Evolutionary conservation across 1,139 yeast species (phyloP).

Genomic region (Yamadazyma oceani): DNA sequence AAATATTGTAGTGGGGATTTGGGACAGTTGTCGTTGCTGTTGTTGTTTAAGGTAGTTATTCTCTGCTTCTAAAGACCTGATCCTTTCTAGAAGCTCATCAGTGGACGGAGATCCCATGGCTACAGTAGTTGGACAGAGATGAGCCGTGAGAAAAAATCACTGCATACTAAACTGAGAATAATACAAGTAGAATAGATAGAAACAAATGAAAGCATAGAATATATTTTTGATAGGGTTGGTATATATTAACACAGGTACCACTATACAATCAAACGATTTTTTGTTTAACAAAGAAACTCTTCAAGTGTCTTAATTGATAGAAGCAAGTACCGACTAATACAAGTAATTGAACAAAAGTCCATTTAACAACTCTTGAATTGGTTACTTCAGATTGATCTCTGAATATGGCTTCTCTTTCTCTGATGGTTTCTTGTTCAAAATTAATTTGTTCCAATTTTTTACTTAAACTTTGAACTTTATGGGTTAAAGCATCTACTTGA

Average conservation of each 20-base stretch:
- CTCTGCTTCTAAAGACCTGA: conserved; percentile 24
- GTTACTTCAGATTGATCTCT: conserved; percentile 50
- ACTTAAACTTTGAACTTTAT: conserved; percentile 39
- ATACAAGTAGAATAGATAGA: too few species aligned
- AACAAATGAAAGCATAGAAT: too few species aligned
- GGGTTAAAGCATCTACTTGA: conserved; percentile 44
- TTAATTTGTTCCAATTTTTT: conserved; percentile 44
- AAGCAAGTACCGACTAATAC: conserved; percentile 50
- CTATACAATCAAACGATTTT: conserved; percentile 37
- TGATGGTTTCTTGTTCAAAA: conserved; percentile 46
- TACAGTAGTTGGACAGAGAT: background rate
- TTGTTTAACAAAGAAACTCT: conserved; percentile 52
- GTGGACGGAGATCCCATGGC: conserved; percentile 3
- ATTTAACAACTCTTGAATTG: conserved; percentile 45
- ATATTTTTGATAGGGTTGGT: background rate
- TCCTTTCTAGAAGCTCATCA: conserved; percentile 21
- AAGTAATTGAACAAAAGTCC: conserved; percentile 47
- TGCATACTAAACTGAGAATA: too few species aligned
- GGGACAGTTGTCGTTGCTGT: background rate
- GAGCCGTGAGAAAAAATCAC: background rate
- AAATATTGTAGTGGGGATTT: background rate
- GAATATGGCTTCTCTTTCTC: conserved; percentile 49
- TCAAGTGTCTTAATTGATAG: conserved; percentile 52
- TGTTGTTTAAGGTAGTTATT: conserved; percentile 19
- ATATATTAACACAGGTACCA: background rate